A percentile compares a stretch with the other conserved stretches of the same genome.
Conservation (phyloP, 2,329 filamentous ascomycete species). For the Xylaria sp. region DNA sequence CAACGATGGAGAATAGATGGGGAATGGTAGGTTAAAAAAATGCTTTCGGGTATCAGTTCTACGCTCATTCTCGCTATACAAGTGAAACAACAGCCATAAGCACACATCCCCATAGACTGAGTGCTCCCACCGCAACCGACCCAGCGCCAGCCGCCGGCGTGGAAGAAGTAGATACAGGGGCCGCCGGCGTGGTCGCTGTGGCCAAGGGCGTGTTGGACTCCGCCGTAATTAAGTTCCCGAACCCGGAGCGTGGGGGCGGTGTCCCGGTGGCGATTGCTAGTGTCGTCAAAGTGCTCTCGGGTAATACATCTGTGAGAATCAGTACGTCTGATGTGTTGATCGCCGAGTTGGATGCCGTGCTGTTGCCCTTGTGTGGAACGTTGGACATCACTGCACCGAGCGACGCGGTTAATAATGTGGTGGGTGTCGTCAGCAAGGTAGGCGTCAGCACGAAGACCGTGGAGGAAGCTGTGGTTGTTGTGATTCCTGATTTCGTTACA, state of each 20-base stretch:
- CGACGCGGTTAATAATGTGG: slow-evolving; percentile 19
- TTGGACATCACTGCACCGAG: not conserved
- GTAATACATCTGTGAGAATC: slow-evolving; percentile 15
- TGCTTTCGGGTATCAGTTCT: not conserved
- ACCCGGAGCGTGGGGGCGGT: slow-evolving; percentile 24
- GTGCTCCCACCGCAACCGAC: slow-evolving; percentile 7
- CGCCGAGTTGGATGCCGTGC: not conserved
- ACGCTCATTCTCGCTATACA: not conserved
- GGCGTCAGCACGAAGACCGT: slow-evolving; percentile 10
- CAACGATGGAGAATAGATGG: not conserved
- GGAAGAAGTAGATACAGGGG: not conserved
- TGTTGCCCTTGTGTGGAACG: slow-evolving; percentile 9
- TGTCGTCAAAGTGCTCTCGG: slow-evolving; percentile 17
- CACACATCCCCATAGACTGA: slow-evolving; percentile 19
- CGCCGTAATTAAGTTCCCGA: slow-evolving; percentile 11
- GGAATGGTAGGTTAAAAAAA: not conserved
- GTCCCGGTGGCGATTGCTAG: slow-evolving; percentile 26
- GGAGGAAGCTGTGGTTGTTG: slow-evolving; percentile 11
- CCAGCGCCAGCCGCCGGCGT: slow-evolving; percentile 10
- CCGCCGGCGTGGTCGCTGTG: not conserved
- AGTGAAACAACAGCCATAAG: slow-evolving; percentile 17
- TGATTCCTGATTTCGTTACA: not conserved
- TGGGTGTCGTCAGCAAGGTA: slow-evolving; percentile 20
- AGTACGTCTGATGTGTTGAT: slow-evolving; percentile 26
- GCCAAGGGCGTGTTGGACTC: not conserved